Conservation (phyloP, 306 rosid genomes). For the Rosa multiflora region DNA sequence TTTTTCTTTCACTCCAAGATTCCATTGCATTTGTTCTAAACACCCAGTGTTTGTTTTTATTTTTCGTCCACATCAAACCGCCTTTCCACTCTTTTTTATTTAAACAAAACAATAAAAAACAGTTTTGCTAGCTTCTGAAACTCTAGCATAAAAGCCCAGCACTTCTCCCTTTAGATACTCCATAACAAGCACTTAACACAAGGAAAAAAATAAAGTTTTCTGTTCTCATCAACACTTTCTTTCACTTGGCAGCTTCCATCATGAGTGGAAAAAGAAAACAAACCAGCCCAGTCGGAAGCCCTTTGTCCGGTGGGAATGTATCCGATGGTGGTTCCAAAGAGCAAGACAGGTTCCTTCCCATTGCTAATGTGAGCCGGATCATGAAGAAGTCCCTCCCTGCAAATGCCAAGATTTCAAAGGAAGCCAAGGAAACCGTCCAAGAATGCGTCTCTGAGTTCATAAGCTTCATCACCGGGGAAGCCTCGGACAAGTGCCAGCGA, state of each 20-base stretch:
- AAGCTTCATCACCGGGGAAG: conserved; percentile 88
- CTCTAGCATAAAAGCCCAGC: conserved; percentile 26
- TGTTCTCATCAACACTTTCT: neutral
- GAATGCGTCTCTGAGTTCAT: conserved; percentile 93
- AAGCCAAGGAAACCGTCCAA: conserved; percentile 82
- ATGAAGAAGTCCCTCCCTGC: conserved; percentile 84
- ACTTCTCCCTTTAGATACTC: neutral
- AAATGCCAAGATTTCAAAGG: conserved; percentile 82
- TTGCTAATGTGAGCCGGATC: conserved; percentile 83
- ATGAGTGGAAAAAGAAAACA: conserved; percentile 63
- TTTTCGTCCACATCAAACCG: conserved; percentile 43
- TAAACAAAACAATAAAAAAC: neutral
- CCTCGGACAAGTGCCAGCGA: conserved; percentile 82
- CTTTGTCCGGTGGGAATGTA: conserved; percentile 61
- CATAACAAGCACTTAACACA: conserved; percentile 9
- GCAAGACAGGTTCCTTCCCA: conserved; percentile 81
- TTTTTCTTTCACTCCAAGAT: conserved; percentile 19
- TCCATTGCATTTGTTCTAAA: conserved; percentile 40
- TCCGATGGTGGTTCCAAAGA: conserved; percentile 64
- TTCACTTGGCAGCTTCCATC: neutral
- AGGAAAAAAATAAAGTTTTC: neutral
- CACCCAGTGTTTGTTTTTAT: conserved; percentile 11
- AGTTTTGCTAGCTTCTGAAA: neutral
- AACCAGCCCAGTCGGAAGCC: conserved; percentile 68
- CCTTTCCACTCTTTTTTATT: conserved; percentile 22